Evolutionary conservation across 352 stramenopile genomes (phyloP).

Genomic region (Phytophthora cactorum): DNA sequence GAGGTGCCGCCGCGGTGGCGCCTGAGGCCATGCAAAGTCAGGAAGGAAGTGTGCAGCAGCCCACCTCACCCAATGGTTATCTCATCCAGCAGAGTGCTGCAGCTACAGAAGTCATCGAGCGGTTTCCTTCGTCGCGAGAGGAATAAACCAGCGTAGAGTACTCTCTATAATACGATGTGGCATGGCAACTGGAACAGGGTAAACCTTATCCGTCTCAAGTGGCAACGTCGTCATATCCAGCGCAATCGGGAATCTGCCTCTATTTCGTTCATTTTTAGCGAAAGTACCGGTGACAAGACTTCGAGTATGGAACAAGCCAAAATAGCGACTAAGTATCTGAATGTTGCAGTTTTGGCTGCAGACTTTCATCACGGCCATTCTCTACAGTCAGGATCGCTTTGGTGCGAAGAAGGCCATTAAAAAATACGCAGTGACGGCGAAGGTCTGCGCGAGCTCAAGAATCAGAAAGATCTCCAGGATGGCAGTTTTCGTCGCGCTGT

Average conservation of each 20-base stretch:
- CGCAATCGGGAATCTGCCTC: neutral
- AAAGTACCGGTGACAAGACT: conserved; percentile 28
- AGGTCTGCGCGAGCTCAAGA: neutral
- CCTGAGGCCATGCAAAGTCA: conserved; percentile 5
- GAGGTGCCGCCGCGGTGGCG: conserved; percentile 6
- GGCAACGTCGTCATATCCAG: conserved; percentile 3
- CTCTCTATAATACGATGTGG: neutral
- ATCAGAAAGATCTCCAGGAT: conserved; percentile 19
- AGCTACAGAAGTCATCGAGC: conserved; percentile 8
- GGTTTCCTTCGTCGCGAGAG: conserved; percentile 6
- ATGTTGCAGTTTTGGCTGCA: neutral
- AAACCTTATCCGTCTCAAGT: conserved; percentile 8
- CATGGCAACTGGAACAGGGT: neutral
- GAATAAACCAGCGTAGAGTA: conserved; percentile 8
- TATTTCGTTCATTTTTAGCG: conserved; percentile 28
- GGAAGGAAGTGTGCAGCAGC: conserved; percentile 10
- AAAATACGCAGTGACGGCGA: conserved; percentile 18
- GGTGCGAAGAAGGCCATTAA: conserved; percentile 6
- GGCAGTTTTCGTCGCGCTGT: conserved; percentile 22
- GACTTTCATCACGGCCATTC: neutral
- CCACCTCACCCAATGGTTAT: conserved; percentile 27
- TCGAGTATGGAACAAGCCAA: conserved; percentile 23
- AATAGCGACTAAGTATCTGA: conserved; percentile 26
- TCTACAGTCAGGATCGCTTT: neutral
- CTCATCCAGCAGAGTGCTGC: conserved; percentile 20